A percentile compares a stretch with the other conserved stretches of the same genome.
These are phyloP conservation scores for Lepidium sativum DNA, from an alignment of 345 rosid genomes.

Conservation along the genomic window DNA sequence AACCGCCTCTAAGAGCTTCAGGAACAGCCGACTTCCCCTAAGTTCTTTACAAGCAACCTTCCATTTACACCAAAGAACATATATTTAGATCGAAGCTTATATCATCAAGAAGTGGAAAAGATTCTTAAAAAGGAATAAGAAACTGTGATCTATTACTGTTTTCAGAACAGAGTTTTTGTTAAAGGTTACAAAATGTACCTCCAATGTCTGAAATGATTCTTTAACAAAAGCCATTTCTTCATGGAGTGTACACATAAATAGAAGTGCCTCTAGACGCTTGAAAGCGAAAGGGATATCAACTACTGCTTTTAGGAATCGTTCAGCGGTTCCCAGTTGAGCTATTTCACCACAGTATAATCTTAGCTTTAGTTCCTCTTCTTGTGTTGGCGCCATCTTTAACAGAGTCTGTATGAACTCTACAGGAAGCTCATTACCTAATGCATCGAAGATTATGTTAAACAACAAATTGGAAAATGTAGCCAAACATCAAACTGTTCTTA, in stretches of 20 bases:
- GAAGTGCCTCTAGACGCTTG: slow-evolving; percentile 77
- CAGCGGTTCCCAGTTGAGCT: slow-evolving; percentile 86
- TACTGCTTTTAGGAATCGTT: slow-evolving; percentile 79
- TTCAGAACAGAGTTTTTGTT: slow-evolving; percentile 2
- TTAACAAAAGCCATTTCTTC: slow-evolving; percentile 61
- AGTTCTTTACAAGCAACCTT: slow-evolving; percentile 94
- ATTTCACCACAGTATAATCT: slow-evolving; percentile 70
- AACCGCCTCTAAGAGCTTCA: slow-evolving; percentile 96
- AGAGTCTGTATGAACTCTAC: slow-evolving; percentile 69
- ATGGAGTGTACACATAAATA: slow-evolving; percentile 76
- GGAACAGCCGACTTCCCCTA: slow-evolving; percentile 70
- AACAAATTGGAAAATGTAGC: not conserved
- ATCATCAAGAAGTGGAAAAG: not conserved
- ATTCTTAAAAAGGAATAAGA: not conserved
- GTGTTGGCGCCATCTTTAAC: slow-evolving; percentile 90
- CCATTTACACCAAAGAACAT: slow-evolving; percentile 1
- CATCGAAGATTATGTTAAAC: slow-evolving; percentile 24
- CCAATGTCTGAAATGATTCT: slow-evolving; percentile 71
- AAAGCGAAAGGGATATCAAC: slow-evolving; percentile 81
- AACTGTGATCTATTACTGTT: not conserved
- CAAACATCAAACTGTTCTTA: not conserved
- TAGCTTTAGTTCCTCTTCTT: slow-evolving; percentile 95
- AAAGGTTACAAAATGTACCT: slow-evolving; percentile 40
- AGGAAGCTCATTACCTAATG: slow-evolving; percentile 91
- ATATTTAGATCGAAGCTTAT: not conserved